These are phyloP conservation scores for Groenewaldozyma sp. DNA, from an alignment of 1,139 yeast genomes.

Conservation along the genomic window DNA sequence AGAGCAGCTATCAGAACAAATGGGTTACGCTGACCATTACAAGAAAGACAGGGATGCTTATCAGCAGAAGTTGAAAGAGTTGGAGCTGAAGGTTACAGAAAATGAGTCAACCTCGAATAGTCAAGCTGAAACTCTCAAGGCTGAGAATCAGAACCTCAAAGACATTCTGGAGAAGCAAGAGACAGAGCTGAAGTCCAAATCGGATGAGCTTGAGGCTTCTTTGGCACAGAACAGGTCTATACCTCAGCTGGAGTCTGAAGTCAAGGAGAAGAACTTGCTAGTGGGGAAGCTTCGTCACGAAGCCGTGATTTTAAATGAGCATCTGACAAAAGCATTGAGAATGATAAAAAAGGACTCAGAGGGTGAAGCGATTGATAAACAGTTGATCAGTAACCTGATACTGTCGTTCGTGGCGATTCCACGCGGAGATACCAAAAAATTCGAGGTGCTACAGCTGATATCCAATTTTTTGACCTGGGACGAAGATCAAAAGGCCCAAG, in stretches of 20 bases:
- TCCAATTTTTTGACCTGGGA: slow-evolving; percentile 85
- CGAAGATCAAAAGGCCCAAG: slow-evolving; percentile 68
- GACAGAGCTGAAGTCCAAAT: slow-evolving; percentile 18
- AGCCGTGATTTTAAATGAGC: slow-evolving; percentile 91
- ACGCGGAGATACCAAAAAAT: slow-evolving; percentile 88
- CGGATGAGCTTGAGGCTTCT: slow-evolving; percentile 14
- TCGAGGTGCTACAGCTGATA: slow-evolving; percentile 78
- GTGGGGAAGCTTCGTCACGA: slow-evolving; percentile 92
- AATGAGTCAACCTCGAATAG: slow-evolving; percentile 11
- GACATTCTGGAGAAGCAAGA: slow-evolving; percentile 23
- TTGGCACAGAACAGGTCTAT: slow-evolving; percentile 11
- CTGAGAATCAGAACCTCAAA: slow-evolving; percentile 17
- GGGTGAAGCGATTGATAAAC: slow-evolving; percentile 75
- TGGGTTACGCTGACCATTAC: slow-evolving; percentile 20
- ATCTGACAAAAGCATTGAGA: slow-evolving; percentile 79
- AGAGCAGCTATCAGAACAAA: slow-evolving; percentile 29
- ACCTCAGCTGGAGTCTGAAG: slow-evolving; percentile 28
- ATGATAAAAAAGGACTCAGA: slow-evolving; percentile 66
- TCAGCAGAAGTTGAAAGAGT: slow-evolving; percentile 13
- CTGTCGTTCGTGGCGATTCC: slow-evolving; percentile 82
- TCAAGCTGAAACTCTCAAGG: not conserved
- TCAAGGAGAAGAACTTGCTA: slow-evolving; percentile 65
- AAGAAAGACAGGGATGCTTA: slow-evolving; percentile 19
- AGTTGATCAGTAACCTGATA: slow-evolving; percentile 74
- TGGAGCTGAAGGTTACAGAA: slow-evolving; percentile 12